Percentiles rank a stretch among this genome's conserved stretches.
Conservation (phyloP, 768 basidiomycete species). For the Cantharellus cinnabarinus region DNA sequence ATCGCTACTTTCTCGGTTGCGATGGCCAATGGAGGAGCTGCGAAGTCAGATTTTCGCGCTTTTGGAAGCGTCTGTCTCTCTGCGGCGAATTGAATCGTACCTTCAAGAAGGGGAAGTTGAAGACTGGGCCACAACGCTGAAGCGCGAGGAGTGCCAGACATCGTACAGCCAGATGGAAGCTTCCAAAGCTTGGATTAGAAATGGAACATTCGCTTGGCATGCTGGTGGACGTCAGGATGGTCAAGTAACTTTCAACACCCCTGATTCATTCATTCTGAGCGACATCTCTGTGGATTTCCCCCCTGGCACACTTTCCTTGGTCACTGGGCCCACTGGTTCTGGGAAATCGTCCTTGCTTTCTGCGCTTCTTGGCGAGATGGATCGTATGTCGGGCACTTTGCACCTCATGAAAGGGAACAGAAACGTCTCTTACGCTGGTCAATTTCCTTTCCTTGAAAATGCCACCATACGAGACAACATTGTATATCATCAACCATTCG, state of each 20-base stretch:
- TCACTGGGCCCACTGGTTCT: slow-evolving; percentile 46
- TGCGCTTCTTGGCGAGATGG: slow-evolving; percentile 51
- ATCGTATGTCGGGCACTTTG: slow-evolving; percentile 33
- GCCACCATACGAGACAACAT: slow-evolving; percentile 70
- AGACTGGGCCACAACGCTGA: slow-evolving; percentile 53
- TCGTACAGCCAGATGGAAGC: background rate
- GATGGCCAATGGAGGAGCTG: slow-evolving; percentile 42
- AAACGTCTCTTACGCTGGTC: slow-evolving; percentile 33
- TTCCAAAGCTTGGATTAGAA: too few species aligned
- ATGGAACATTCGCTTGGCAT: slow-evolving; percentile 33
- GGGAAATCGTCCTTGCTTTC: slow-evolving; percentile 47
- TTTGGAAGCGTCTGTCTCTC: slow-evolving; percentile 46
- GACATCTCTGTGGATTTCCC: slow-evolving; percentile 28
- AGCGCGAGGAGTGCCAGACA: slow-evolving; percentile 19
- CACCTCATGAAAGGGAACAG: slow-evolving; percentile 34
- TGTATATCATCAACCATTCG: slow-evolving; percentile 40
- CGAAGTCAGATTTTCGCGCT: slow-evolving; percentile 45
- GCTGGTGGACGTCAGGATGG: slow-evolving; percentile 15
- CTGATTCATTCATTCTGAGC: too few species aligned
- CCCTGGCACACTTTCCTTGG: slow-evolving; percentile 31
- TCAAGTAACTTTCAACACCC: slow-evolving; percentile 28
- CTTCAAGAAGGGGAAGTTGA: slow-evolving; percentile 57
- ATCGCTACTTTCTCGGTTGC: slow-evolving; percentile 52
- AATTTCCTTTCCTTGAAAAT: slow-evolving; percentile 44
- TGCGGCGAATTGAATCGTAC: slow-evolving; percentile 62